Evolutionary conservation across 805 yeast species (phyloP), one percentile per base, ranked within the genome.

Genomic region (Candida nemodendra): DNA sequence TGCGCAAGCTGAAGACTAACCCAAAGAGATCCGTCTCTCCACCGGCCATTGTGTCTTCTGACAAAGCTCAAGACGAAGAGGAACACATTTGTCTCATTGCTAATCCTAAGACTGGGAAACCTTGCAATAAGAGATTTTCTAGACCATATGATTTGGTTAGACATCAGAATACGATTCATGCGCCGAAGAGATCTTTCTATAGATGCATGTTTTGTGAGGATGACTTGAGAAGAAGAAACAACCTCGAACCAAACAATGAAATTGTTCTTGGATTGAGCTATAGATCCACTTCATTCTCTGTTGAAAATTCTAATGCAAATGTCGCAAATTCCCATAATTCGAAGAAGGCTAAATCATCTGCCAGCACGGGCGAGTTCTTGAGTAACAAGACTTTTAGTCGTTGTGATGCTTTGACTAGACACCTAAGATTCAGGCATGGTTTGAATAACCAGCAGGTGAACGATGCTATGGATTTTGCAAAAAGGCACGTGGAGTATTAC

Each of bases 131-230:
- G 64, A 79, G 80, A 54, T 91, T 91, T 57, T 88, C 97, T 13
- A 77, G 99, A 56, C 95, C 96, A 14, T 91, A 91, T 59, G 99
- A 91, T 66, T 71, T 91, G 55, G 84, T 90, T 18, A 78, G 99
- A 53, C 99, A 91, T 62, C 96, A 91, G 62, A 95, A 91, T 55
- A 93, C 98, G 0, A 90, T 91, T 38, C 99, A 91, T 61, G 93
- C 97, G 1, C 73, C 84, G 32, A 84, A 82, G 59, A 84, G 91
- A 64, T 84, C 84, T 53, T 79, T 84, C 33, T 93, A 81, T 69
- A 80, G 84, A 57, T 91, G 99, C 62, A 80, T 79, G 50, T 80
- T 84, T 30, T 91, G 99, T 65, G 93, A 84, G 39, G 82, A 77
- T 50, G 80, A 75, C 48, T 71, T 79, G 42, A 76, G 78, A 19